Percentiles rank a stretch among this genome's conserved stretches.
Conservation (phyloP, 2,329 filamentous ascomycete species). For the Pestalotiopsis fici region DNA sequence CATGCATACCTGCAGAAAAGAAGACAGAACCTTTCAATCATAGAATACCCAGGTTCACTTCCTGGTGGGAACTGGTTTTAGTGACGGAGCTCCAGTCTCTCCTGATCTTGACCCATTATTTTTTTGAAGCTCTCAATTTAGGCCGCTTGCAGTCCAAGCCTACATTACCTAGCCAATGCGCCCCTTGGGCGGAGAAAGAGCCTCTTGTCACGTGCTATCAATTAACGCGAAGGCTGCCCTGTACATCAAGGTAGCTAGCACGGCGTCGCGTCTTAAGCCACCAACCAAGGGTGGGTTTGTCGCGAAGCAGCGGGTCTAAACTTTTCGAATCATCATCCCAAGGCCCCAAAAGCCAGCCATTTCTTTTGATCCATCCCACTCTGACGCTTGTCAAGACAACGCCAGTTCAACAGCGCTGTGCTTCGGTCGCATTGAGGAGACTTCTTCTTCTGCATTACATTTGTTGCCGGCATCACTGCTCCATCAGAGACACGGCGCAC, state of each 20-base stretch:
- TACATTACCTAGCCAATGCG: no score
- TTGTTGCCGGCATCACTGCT: not conserved
- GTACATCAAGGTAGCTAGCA: no score
- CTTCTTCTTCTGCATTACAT: not conserved
- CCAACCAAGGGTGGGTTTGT: not conserved
- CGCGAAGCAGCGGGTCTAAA: slow-evolving; percentile 3
- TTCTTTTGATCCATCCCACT: not conserved
- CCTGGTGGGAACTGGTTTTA: not conserved
- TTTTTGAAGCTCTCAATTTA: not conserved
- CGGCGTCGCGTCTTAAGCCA: slow-evolving; percentile 1
- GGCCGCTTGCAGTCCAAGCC: not conserved
- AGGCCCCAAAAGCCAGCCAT: not conserved
- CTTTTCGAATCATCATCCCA: not conserved
- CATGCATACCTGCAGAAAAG: no score
- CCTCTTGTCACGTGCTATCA: slow-evolving; percentile 5
- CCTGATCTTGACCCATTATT: not conserved
- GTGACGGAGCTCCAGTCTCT: not conserved
- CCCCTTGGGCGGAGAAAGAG: not conserved
- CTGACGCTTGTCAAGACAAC: not conserved
- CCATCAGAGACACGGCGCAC: not conserved
- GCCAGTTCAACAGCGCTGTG: not conserved
- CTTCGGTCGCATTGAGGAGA: not conserved
- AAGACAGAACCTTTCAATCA: not conserved
- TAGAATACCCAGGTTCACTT: not conserved
- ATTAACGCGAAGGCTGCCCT: slow-evolving; percentile 13